Conservation (phyloP, 1,284 basidiomycete species). For the Tilletia horrida region DNA sequence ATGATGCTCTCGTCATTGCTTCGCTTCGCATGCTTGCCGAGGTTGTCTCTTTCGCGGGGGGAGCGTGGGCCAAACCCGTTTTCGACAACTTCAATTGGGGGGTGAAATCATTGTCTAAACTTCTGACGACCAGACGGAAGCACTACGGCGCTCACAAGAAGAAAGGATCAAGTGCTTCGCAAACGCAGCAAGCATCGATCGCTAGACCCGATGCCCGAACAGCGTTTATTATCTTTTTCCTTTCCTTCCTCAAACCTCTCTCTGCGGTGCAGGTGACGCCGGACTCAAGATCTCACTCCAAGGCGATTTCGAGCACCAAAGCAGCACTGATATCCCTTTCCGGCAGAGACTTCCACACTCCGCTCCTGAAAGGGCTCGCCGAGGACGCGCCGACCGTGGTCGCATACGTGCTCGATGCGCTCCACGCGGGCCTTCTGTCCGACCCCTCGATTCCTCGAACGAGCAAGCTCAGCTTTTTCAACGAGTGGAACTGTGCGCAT, state of each 20-base stretch:
- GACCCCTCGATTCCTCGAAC: conserved; percentile 38
- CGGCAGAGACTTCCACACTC: conserved; percentile 16
- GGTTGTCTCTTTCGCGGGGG: conserved; percentile 38
- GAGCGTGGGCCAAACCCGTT: conserved; percentile 32
- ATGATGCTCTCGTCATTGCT: conserved; percentile 32
- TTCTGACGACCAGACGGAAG: conserved; percentile 40
- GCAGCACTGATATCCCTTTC: conserved; percentile 26
- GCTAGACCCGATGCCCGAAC: conserved; percentile 45
- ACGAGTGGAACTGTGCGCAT: conserved; percentile 42
- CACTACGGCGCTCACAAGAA: conserved; percentile 14
- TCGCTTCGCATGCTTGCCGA: conserved; percentile 39
- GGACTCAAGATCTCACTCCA: conserved; percentile 28
- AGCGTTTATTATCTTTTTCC: conserved; percentile 46
- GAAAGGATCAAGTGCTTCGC: conserved; percentile 11
- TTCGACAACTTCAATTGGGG: conserved; percentile 50
- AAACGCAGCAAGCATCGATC: conserved; percentile 26
- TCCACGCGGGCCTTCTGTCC: conserved; percentile 46
- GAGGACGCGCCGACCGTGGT: conserved; percentile 42
- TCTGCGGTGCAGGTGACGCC: background rate
- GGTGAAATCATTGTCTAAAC: conserved; percentile 33
- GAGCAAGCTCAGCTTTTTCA: conserved; percentile 43
- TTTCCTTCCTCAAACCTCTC: conserved; percentile 41
- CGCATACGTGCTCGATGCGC: conserved; percentile 29
- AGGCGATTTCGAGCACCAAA: conserved; percentile 37
- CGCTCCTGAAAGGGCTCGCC: conserved; percentile 34